Percentiles rank a stretch among this genome's conserved stretches.
Conservation (phyloP, 331 rosid species). For the Arachis monticola region DNA sequence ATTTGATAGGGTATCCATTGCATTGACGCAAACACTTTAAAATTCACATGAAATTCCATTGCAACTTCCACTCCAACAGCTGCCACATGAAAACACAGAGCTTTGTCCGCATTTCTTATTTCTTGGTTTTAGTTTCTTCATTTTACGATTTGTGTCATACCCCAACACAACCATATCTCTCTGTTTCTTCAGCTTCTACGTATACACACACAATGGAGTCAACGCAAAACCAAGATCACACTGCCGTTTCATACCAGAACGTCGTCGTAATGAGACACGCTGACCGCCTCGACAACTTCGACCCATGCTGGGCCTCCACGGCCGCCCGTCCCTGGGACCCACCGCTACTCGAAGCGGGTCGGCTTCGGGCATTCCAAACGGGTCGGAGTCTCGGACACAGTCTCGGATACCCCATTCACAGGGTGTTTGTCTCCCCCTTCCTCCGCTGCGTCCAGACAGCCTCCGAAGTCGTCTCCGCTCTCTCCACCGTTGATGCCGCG, state of each 20-base stretch:
- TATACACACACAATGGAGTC: conserved; percentile 36
- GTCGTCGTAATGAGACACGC: conserved; percentile 90
- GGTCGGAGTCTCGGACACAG: conserved; percentile 52
- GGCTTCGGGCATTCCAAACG: conserved; percentile 53
- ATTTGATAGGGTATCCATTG: no score
- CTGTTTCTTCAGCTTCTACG: neutral
- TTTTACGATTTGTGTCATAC: neutral
- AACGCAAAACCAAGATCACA: conserved; percentile 10
- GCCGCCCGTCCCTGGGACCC: conserved; percentile 87
- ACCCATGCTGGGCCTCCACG: conserved; percentile 53
- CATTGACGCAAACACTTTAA: no score
- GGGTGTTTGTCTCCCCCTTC: conserved; percentile 85
- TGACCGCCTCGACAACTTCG: conserved; percentile 82
- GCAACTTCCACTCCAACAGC: neutral
- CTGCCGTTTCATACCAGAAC: conserved; percentile 52
- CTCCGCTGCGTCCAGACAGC: conserved; percentile 91
- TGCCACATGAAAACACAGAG: neutral
- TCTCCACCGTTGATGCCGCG: conserved; percentile 22
- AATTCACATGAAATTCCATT: neutral
- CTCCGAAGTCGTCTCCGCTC: conserved; percentile 46
- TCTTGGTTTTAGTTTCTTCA: neutral
- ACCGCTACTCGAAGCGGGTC: conserved; percentile 57
- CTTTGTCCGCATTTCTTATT: neutral
- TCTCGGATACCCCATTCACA: conserved; percentile 64
- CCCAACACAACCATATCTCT: neutral